Evolutionary conservation across 768 basidiomycete species (phyloP), one percentile per base, ranked within the genome.

Genomic region (Pisolithus tinctorius): DNA sequence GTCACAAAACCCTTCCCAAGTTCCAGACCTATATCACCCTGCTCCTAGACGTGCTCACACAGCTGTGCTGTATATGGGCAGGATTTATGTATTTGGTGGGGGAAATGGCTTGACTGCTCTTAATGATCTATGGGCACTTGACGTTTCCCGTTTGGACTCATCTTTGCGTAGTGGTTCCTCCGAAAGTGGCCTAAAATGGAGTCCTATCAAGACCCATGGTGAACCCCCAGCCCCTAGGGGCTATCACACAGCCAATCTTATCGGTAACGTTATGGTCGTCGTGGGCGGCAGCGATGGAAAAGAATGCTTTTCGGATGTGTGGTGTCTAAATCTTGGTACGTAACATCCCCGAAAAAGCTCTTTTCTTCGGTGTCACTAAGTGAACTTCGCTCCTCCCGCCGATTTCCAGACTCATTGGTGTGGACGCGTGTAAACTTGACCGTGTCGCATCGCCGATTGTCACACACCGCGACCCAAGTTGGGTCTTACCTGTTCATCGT

Each of bases 271-370:
- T 52, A 93, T 95, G 86, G 76, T 97, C 42, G 74, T 97, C 29
- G 74, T 93, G 27, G 95, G 95, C 1, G 94, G 95, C 1, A 92
- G 90, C 56, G 93, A 96, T 64, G 93, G 93, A 4, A 80, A 80
- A 50, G 86, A 90, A 55, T 89, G 86, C 50, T 96, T 93, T 62
- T 83, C 82, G 13, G 91, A 96, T 62, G 79, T 97, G 0, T 93
- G 89, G 83, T 82, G 84, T 56, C 67, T 97, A 51, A 82, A 94
- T 62, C 73, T 97, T 25, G 83, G 94, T 95, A 64, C 53, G 83
- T 73, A 17, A n/a, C 25, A 7, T 11, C 27, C 27, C 23, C 23
- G 20, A 20, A 14, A n/a, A n/a, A 25, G 17, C 1, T 44, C 2
- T 1, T 13, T 17, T 29, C 26, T 25, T 10, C 31, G 6, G 14